Conservation (phyloP, 148 eudicot species). For the Amaranthus cruentus region DNA sequence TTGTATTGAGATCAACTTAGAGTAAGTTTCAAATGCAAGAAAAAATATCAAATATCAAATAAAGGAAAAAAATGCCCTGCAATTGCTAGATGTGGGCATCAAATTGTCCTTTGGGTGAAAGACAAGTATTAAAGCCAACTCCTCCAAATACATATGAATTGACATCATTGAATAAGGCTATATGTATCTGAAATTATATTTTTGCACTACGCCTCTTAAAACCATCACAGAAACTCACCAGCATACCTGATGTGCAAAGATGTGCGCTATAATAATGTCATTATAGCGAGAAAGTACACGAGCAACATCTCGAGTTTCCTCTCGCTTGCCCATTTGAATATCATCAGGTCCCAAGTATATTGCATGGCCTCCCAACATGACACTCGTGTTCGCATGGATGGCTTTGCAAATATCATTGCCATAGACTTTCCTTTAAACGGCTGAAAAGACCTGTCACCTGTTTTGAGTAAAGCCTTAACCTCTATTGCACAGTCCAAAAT, state of each 20-base stretch:
- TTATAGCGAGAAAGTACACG: slow-evolving; percentile 90
- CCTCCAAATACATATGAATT: too few relatives aligned
- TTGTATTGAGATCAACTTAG: too few relatives aligned
- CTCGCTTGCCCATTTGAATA: slow-evolving; percentile 99
- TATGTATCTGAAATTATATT: too few relatives aligned
- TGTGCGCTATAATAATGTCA: slow-evolving; percentile 95
- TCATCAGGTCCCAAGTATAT: slow-evolving; percentile 89
- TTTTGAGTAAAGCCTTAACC: slow-evolving; percentile 76
- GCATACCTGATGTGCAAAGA: slow-evolving; percentile 96
- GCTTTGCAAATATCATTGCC: slow-evolving; percentile 99
- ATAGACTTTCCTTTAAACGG: slow-evolving; percentile 90
- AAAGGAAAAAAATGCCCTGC: too few relatives aligned
- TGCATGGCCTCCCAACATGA: slow-evolving; percentile 98
- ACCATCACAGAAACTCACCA: slow-evolving; percentile 32
- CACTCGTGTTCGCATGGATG: slow-evolving; percentile 97
- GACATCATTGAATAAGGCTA: too few relatives aligned
- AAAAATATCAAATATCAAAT: too few relatives aligned
- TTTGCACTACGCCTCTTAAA: background rate
- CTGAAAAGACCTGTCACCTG: slow-evolving; percentile 81
- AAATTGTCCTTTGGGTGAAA: too few relatives aligned
- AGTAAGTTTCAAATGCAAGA: too few relatives aligned
- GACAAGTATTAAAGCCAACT: too few relatives aligned
- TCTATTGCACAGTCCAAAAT: slow-evolving; percentile 86
- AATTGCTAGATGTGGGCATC: too few relatives aligned
- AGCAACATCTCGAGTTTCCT: slow-evolving; percentile 99